Base-by-base conservation (phyloP, 225 moss, liverwort and hornwort species). In the Pseudisothecium myosuroides region DNA sequence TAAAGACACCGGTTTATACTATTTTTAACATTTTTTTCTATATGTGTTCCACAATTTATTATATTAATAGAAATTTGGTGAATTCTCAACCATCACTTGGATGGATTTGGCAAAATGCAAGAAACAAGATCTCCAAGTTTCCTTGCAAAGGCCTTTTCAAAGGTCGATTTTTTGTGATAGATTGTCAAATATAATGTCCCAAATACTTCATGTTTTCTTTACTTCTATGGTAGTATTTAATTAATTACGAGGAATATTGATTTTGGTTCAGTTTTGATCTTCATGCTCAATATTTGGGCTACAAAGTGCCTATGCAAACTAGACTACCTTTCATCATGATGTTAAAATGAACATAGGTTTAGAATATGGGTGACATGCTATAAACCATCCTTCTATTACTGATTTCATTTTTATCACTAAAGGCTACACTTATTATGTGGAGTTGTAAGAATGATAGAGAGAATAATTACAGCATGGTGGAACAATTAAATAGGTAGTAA, bases 311-410 rank as follows among this genome's bases (percentile, higher is more conserved):
- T 5, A 50, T 72, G 37, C 60, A 71, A 71, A 60, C 3, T 1
- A 81, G 2, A 47, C 0, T 56, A 11, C 2, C 4, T n/a, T 16
- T 78, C 50, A 61, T 56, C 11, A 34, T 77, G 65, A 15, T n/a
- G 16, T 56, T 21, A 32, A 34, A 14, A 77, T 34, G 18, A 34
- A 50, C 1, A 32, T 50, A 50, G 8, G 0, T 78, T 81, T 15
- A 81, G 39, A 61, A 61, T 61, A 22, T n/a, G 5, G 9, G 6
- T 37, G 47, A 37, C 10, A 59, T 77, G 39, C 0, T 50, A 0
- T 50, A 34, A 0, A 34, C 3, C 0, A 0, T 36, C 16, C 3
- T 56, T 26, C 0, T 4, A 0, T 4, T 6, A 56, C 0, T 56
- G 1, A n/a, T 56, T 56, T 79, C 17, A 11, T 17, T 26, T 17